These are phyloP conservation scores for Aegilops sharonensis DNA, from an alignment of 176 grass and related monocot genomes.

Conservation along the genomic window DNA sequence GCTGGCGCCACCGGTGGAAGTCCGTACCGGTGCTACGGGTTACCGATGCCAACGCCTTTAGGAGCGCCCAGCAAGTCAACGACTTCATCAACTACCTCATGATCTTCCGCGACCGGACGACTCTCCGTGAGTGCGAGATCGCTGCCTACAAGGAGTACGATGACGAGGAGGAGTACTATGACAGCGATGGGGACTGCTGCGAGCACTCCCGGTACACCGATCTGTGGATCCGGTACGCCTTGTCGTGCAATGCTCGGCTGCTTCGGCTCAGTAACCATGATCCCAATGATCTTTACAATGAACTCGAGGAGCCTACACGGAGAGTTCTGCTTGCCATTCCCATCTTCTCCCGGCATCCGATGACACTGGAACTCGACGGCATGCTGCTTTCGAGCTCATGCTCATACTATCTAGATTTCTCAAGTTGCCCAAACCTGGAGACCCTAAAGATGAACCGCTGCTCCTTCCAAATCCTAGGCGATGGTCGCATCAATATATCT, in stretches of 20 bases:
- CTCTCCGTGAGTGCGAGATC: background rate
- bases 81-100: background rate
- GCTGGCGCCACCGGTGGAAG: background rate
- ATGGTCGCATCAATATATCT: too few relatives aligned
- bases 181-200: too few relatives aligned
- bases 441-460: background rate
- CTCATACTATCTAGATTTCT: background rate
- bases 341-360: background rate
- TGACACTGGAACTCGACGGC: background rate
- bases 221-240: background rate
- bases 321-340: background rate
- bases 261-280: background rate
- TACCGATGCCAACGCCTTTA: background rate
- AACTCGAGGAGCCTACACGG: too few relatives aligned
- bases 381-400: background rate
- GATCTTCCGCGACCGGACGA: background rate
- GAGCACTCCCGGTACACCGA: background rate
- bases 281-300: too few relatives aligned
- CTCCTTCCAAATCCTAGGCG: background rate
- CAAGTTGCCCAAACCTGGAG: background rate
- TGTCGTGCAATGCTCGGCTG: background rate
- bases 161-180: too few relatives aligned
- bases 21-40: background rate
- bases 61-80: background rate
- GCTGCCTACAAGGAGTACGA: background rate